Evolutionary conservation across 2,329 filamentous ascomycete species (phyloP).

Genomic region (Penicillium concentricum): DNA sequence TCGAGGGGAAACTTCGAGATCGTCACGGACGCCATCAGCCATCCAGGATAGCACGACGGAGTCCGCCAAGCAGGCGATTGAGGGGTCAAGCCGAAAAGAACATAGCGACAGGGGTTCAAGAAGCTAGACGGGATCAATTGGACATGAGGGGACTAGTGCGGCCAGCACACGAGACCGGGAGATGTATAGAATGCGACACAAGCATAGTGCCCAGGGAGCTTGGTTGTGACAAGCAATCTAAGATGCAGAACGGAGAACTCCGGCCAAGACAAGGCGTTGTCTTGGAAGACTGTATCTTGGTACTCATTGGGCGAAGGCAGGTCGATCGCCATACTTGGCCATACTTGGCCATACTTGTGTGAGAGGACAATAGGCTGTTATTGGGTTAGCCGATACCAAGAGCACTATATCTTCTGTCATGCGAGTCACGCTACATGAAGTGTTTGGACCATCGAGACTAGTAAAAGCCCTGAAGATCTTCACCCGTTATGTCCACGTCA

Average conservation of each 20-base stretch:
- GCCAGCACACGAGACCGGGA: neutral
- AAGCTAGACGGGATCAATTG: neutral
- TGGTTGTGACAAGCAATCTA: slow-evolving; percentile 20
- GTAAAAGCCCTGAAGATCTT: slow-evolving; percentile 22
- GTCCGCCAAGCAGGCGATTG: slow-evolving; percentile 13
- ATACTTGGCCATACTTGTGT: neutral
- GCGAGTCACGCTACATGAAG: neutral
- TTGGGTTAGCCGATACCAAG: neutral
- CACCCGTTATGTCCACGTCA: slow-evolving; percentile 15
- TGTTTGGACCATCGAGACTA: slow-evolving; percentile 1
- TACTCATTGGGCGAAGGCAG: slow-evolving; percentile 15
- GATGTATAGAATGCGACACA: neutral
- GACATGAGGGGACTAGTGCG: slow-evolving; percentile 12
- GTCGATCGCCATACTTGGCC: slow-evolving; percentile 19
- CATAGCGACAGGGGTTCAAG: slow-evolving; percentile 9
- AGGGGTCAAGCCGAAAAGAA: slow-evolving; percentile 2
- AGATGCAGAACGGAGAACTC: slow-evolving; percentile 17
- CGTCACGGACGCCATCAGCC: slow-evolving; percentile 24
- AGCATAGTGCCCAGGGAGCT: slow-evolving; percentile 14
- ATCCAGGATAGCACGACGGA: slow-evolving; percentile 17
- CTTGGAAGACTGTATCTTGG: neutral
- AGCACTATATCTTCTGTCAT: neutral
- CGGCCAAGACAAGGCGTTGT: slow-evolving; percentile 8
- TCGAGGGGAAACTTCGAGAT: slow-evolving; percentile 15
- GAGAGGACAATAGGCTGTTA: neutral